Percentiles rank a stretch among this genome's conserved stretches.
phyloP scores from a whole-genome alignment of 2,329 filamentous ascomycete species.

The Zasmidium angulare region DNA sequence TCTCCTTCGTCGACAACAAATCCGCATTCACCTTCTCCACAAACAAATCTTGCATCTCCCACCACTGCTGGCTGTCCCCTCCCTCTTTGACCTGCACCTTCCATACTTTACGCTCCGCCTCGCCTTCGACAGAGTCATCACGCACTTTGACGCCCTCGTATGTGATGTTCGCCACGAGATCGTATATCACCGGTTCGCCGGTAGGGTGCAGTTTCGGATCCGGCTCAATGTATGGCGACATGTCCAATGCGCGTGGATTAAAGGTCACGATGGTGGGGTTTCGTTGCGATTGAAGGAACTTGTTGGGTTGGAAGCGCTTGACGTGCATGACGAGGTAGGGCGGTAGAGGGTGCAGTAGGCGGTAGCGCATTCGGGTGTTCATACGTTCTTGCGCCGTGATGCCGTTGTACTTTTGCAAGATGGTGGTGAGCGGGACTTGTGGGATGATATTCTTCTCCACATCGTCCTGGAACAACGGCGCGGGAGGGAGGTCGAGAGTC shows the following conservation, averaged over 20 bases:
- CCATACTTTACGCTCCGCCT: slow-evolving; percentile 91
- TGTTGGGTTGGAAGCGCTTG: slow-evolving; percentile 95
- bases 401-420: slow-evolving; percentile 92
- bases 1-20: slow-evolving; percentile 87
- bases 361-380: slow-evolving; percentile 83
- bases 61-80: slow-evolving; percentile 74
- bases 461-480: slow-evolving; percentile 94
- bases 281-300: slow-evolving; percentile 84
- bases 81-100: slow-evolving; percentile 79
- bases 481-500: slow-evolving; percentile 86
- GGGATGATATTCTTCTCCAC: slow-evolving; percentile 95
- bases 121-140: slow-evolving; percentile 83
- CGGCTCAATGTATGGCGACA: slow-evolving; percentile 88
- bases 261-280: slow-evolving; percentile 99
- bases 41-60: slow-evolving; percentile 89
- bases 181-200: slow-evolving; percentile 87
- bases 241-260: slow-evolving; percentile 78
- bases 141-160: slow-evolving; percentile 76
- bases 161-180: slow-evolving; percentile 91
- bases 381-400: slow-evolving; percentile 82
- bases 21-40: slow-evolving; percentile 88
- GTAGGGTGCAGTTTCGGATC: slow-evolving; percentile 69
- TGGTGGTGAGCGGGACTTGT: slow-evolving; percentile 76
- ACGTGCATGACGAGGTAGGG: slow-evolving; percentile 92
- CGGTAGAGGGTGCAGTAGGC: slow-evolving; percentile 84